Evolutionary conservation across 768 basidiomycete species (phyloP), one percentile per base, ranked within the genome.

Genomic region (Phlebiopsis gigantea): DNA sequence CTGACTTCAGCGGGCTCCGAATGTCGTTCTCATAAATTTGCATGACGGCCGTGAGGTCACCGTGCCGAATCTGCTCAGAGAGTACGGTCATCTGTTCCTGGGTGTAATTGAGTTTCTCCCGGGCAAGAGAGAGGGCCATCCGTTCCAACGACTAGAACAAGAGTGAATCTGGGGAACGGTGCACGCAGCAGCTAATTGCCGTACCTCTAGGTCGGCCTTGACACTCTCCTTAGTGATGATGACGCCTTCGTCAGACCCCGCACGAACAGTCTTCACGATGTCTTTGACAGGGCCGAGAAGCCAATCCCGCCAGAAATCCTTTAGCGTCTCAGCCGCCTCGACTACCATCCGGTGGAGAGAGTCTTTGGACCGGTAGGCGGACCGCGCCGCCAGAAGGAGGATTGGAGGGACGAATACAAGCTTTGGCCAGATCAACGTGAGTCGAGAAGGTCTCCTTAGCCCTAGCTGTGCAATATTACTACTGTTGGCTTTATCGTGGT

Each of bases 21-120:
- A 98, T 91, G 64, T 98, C 93, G 58, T 88, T 82, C 72, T 98
- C 96, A 65, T 96, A 98, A 4, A 94, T 79, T 65, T 85, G 75
- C 59, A 96, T 78, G 5, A 98, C 87, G 17, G 92, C 80, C 2
- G 93, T 93, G 59, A 98, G 75, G 69, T 98, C 93, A 0, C 96
- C 96, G 25, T 79, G 68, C 42, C 79, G 78, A 47, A 98, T 82
- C 62, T 86, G 82, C 15, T 70, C 67, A 0, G 87, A 81, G 15
- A 98, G 73, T 7, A 71, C 75, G 2, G 75, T 77, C n/a, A 97
- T 77, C 63, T 93, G 86, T 4, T 73, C 71, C 4, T 80, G 71
- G 1, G 75, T 73, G 57, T 91, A 87, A 24, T 80, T 72, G 43
- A 95, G 76, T 65, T 89, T 84, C 62, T 98, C 96, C 57, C 79